Conservation (phyloP, 176 grass and related monocot species). For the Paspalum notatum region DNA sequence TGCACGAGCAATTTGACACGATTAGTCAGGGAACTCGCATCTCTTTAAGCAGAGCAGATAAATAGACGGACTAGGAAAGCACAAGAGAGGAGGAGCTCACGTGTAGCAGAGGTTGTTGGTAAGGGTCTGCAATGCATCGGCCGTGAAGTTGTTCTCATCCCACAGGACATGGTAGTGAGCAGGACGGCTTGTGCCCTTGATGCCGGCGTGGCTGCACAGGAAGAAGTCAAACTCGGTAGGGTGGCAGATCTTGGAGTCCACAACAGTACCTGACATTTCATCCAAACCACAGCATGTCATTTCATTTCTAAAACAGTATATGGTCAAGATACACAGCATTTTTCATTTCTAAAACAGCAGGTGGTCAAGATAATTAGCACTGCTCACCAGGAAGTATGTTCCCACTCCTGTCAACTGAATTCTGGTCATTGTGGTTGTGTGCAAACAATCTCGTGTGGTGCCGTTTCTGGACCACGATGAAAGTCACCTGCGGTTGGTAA, state of each 20-base stretch:
- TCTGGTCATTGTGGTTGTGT: constrained; percentile 72
- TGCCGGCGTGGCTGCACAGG: constrained; percentile 94
- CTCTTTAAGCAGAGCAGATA: not conserved
- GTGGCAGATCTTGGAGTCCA: constrained; percentile 91
- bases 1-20: constrained; percentile 34
- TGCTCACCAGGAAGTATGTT: constrained; percentile 86
- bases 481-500: constrained; percentile 81
- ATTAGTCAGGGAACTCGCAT: not conserved
- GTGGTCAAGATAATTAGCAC: too few species aligned
- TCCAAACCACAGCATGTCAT: not conserved
- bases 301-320: not conserved
- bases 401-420: constrained; percentile 66
- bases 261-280: constrained; percentile 67
- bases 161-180: constrained; percentile 95
- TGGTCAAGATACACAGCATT: not conserved
- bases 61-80: not conserved
- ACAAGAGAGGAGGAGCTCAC: constrained; percentile 38
- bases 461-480: constrained; percentile 90
- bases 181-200: constrained; percentile 93
- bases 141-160: constrained; percentile 95
- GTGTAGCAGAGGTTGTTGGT: constrained; percentile 97
- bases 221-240: constrained; percentile 94
- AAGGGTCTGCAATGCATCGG: constrained; percentile 77
- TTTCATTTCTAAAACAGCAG: not conserved
- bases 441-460: constrained; percentile 93